Conservation (phyloP, 2,329 filamentous ascomycete genomes). For the Aspergillus carbonarius region DNA sequence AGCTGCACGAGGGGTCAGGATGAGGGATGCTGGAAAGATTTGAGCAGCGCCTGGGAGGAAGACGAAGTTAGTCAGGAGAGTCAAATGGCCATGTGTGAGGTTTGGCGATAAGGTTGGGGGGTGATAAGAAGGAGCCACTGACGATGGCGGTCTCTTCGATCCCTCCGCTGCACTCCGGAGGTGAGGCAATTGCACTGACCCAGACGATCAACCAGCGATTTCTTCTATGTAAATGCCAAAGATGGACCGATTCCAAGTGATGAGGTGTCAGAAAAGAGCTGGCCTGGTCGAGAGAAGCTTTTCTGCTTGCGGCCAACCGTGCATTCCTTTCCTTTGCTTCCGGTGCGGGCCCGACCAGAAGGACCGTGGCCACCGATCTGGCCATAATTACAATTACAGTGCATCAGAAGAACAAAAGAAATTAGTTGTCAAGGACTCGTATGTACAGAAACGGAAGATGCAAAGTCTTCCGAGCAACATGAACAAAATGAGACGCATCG, state of each 20-base stretch:
- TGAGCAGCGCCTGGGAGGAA: not conserved
- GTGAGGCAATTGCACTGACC: not conserved
- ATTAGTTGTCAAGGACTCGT: not conserved
- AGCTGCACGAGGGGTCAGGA: not conserved
- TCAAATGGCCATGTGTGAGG: not conserved
- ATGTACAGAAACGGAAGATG: not conserved
- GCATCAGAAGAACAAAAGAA: not conserved
- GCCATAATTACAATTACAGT: not conserved
- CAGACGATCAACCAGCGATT: not conserved
- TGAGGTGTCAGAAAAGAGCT: not conserved
- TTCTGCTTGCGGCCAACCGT: constrained; percentile 3
- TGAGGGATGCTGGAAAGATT: not conserved
- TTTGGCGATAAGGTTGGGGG: not conserved
- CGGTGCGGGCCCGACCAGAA: not conserved
- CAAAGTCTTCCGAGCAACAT: not conserved
- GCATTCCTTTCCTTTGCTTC: not conserved
- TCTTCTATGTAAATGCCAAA: not conserved
- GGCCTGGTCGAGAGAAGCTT: not conserved
- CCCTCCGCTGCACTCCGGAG: not conserved
- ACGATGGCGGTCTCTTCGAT: not conserved
- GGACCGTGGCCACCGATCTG: not conserved
- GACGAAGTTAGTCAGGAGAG: constrained; percentile 2
- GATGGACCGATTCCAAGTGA: not conserved
- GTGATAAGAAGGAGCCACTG: not conserved
- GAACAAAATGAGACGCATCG: not conserved